phyloP scores from a whole-genome alignment of 2,329 filamentous ascomycete genomes.

The Arthrinium puccinioides region DNA sequence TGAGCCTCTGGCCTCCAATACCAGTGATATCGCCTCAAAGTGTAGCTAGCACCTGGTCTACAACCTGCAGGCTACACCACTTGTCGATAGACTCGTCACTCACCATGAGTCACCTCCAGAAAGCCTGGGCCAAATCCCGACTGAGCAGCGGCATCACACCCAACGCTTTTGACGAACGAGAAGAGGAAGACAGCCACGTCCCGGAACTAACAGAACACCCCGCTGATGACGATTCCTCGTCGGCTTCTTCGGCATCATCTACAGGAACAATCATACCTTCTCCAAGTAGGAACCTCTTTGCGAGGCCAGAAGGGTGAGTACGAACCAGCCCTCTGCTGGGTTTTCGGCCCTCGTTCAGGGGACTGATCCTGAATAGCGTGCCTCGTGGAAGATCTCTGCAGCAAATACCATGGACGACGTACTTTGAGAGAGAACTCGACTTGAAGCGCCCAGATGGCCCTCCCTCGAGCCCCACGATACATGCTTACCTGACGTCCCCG shows the following conservation, averaged over 20 bases:
- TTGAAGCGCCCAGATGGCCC: slow-evolving; percentile 42
- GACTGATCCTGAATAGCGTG: slow-evolving; percentile 26
- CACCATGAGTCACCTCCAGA: slow-evolving; percentile 74
- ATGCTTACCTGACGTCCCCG: slow-evolving; percentile 84
- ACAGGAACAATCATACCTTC: slow-evolving; percentile 87
- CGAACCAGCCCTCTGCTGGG: background rate
- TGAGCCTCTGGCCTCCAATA: too few relatives aligned
- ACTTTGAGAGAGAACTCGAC: slow-evolving; percentile 82
- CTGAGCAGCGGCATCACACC: slow-evolving; percentile 43
- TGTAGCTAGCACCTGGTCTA: too few relatives aligned
- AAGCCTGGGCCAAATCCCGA: slow-evolving; percentile 71
- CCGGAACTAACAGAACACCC: slow-evolving; percentile 35
- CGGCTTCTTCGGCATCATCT: slow-evolving; percentile 81
- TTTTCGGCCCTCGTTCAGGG: too few relatives aligned
- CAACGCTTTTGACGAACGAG: slow-evolving; percentile 42
- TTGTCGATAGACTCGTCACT: background rate
- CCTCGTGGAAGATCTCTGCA: slow-evolving; percentile 49
- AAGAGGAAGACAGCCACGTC: slow-evolving; percentile 37
- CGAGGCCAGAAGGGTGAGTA: slow-evolving; percentile 58
- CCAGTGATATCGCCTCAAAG: too few relatives aligned
- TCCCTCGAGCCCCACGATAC: slow-evolving; percentile 52
- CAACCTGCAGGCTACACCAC: too few relatives aligned
- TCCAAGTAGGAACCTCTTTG: slow-evolving; percentile 64
- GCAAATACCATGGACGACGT: slow-evolving; percentile 77
- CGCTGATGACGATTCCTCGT: slow-evolving; percentile 63